Evolutionary conservation across 192 early-diverging fungal genomes (phyloP).

Genomic region (Coemansia asiatica): DNA sequence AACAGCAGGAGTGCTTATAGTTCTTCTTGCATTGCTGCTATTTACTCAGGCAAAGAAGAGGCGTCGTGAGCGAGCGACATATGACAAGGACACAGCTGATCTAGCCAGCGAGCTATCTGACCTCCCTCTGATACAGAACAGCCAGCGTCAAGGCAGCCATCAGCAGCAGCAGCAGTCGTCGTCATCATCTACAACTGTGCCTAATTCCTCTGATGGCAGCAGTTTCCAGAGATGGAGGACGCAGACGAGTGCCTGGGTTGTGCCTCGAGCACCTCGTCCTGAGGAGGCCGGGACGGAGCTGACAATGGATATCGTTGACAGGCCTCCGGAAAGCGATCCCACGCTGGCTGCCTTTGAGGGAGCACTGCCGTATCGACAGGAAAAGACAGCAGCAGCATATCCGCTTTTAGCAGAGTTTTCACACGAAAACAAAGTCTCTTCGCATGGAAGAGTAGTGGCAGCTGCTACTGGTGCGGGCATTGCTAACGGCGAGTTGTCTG

Average conservation of each 20-base stretch:
- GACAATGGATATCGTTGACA: constrained; percentile 42
- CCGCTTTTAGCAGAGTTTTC: constrained; percentile 31
- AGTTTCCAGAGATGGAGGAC: background rate
- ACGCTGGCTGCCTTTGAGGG: constrained; percentile 35
- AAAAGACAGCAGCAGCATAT: constrained; percentile 41
- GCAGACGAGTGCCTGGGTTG: background rate
- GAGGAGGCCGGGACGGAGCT: constrained; percentile 43
- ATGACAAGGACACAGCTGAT: constrained; percentile 39
- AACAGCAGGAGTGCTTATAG: constrained; percentile 13
- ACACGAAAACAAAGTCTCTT: background rate
- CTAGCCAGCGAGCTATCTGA: constrained; percentile 45
- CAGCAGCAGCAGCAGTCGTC: background rate
- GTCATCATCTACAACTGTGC: background rate
- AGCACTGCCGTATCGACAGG: constrained; percentile 36
- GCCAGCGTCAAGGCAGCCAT: background rate
- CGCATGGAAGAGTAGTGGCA: background rate
- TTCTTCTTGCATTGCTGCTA: constrained; percentile 23
- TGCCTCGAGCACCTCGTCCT: constrained; percentile 12
- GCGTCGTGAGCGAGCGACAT: constrained; percentile 26
- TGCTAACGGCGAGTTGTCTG: background rate
- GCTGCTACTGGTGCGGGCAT: background rate
- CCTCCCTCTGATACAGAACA: constrained; percentile 21
- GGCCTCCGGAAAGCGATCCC: constrained; percentile 41
- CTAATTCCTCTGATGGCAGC: background rate
- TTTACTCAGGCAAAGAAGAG: constrained; percentile 19